Percentiles rank a stretch among this genome's conserved stretches.
Conservation (phyloP, 768 basidiomycete genomes). For the Chalciporus chontae region DNA sequence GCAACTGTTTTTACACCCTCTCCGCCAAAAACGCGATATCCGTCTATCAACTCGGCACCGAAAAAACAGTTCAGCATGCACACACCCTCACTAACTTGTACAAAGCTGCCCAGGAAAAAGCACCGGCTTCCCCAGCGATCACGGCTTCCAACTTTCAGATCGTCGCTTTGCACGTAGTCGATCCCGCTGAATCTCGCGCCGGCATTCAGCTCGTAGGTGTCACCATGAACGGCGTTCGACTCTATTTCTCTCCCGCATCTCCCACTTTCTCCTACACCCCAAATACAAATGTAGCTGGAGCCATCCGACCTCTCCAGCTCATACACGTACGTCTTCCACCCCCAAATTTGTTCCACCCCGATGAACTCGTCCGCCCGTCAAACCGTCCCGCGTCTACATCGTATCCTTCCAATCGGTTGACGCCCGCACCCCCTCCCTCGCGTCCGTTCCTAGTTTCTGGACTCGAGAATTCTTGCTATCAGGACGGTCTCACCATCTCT, state of each 20-base stretch:
- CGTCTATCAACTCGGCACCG: constrained; percentile 59
- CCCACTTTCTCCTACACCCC: constrained; percentile 48
- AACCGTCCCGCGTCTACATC: constrained; percentile 38
- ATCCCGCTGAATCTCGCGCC: constrained; percentile 60
- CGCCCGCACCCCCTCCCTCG: constrained; percentile 41
- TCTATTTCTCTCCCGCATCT: constrained; percentile 70
- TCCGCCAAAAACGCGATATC: constrained; percentile 62
- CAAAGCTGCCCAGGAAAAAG: constrained; percentile 77
- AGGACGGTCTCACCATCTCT: constrained; percentile 62
- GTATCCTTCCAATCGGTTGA: constrained; percentile 47
- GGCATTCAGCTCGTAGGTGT: constrained; percentile 77
- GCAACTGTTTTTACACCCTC: constrained; percentile 78
- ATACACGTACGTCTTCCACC: constrained; percentile 80
- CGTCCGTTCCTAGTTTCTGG: constrained; percentile 58
- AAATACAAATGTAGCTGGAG: constrained; percentile 24
- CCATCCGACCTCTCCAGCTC: constrained; percentile 52
- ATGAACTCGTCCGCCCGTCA: constrained; percentile 55
- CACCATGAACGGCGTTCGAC: constrained; percentile 76
- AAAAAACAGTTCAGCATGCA: constrained; percentile 66
- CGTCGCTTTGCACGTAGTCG: constrained; percentile 64
- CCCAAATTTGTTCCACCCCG: constrained; percentile 70
- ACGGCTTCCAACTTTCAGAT: constrained; percentile 70
- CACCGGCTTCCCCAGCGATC: constrained; percentile 70
- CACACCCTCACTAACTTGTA: constrained; percentile 73
- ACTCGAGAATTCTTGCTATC: constrained; percentile 63